Evolutionary conservation across 2,329 filamentous ascomycete species (phyloP).

Genomic region (Mycosphaerella arachidis): DNA sequence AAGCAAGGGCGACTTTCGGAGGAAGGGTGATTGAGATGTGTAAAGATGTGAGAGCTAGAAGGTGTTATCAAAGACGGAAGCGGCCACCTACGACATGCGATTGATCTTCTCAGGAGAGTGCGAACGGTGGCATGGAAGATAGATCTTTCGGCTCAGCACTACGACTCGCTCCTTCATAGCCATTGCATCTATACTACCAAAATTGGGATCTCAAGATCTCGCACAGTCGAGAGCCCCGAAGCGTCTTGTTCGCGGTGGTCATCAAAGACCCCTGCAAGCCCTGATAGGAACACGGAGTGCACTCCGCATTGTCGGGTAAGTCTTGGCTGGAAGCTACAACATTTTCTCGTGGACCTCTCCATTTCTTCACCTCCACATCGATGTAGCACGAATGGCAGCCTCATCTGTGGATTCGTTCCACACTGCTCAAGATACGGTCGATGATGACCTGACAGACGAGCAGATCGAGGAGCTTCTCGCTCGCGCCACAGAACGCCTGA

Average conservation of each 20-base stretch:
- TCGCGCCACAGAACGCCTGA: constrained; percentile 58
- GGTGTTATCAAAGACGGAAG: not conserved
- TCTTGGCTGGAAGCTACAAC: not conserved
- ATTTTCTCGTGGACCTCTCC: not conserved
- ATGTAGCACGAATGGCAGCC: constrained; percentile 5
- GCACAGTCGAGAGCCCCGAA: too few relatives aligned
- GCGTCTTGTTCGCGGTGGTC: not conserved
- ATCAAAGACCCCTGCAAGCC: not conserved
- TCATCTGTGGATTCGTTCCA: constrained; percentile 12
- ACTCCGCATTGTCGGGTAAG: not conserved
- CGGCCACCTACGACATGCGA: not conserved
- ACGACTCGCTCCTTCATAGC: not conserved
- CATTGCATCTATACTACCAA: not conserved
- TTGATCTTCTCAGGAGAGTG: not conserved
- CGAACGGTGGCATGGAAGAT: not conserved
- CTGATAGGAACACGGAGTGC: not conserved
- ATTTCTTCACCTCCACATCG: not conserved
- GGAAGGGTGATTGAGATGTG: not conserved
- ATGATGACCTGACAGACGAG: constrained; percentile 51
- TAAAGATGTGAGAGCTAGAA: not conserved
- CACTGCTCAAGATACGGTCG: constrained; percentile 5
- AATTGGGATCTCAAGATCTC: too few relatives aligned
- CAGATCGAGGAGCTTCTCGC: constrained; percentile 60
- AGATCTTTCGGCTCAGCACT: not conserved
- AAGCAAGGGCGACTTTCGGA: not conserved